These are phyloP conservation scores for Fusarium solani-melongenae DNA, from an alignment of 2,329 filamentous ascomycete species.

Conservation along the genomic window DNA sequence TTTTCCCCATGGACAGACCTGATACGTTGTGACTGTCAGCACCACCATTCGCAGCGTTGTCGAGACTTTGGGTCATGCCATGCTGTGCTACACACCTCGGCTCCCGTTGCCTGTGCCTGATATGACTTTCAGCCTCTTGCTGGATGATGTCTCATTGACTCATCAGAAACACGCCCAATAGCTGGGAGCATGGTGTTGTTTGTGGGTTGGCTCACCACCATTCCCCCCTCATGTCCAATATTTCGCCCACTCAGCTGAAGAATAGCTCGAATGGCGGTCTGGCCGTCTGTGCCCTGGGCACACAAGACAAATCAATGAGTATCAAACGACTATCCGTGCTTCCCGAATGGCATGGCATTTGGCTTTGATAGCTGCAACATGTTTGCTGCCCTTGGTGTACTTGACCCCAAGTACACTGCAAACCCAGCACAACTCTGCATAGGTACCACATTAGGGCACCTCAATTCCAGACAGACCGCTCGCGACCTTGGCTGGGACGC, in stretches of 20 bases:
- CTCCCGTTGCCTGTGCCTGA: slow-evolving; percentile 5
- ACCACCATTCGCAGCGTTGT: not conserved
- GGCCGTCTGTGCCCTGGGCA: slow-evolving; percentile 3
- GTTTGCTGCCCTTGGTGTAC: not conserved
- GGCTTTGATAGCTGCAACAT: not conserved
- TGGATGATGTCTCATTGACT: not conserved
- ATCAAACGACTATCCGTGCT: slow-evolving; percentile 5
- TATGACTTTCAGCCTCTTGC: not conserved
- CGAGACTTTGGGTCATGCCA: not conserved
- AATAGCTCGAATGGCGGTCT: slow-evolving; percentile 22
- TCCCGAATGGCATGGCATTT: slow-evolving; percentile 5
- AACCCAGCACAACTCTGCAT: not conserved
- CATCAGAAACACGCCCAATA: not conserved
- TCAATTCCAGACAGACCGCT: not conserved
- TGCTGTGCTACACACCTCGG: slow-evolving; percentile 19
- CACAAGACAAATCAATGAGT: slow-evolving; percentile 3
- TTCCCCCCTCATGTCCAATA: not conserved
- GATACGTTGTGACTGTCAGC: not conserved
- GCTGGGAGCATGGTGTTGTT: not conserved
- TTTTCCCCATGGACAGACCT: not conserved
- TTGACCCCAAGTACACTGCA: not conserved
- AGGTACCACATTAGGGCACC: slow-evolving; percentile 1
- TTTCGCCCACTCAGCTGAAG: not conserved
- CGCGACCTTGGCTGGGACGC: not conserved
- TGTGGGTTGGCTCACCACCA: not conserved